Percentiles rank a stretch among this genome's conserved stretches.
Evolutionary conservation across 2,329 filamentous ascomycete genomes (phyloP).

Genomic region (Pleoardoris graminearum): DNA sequence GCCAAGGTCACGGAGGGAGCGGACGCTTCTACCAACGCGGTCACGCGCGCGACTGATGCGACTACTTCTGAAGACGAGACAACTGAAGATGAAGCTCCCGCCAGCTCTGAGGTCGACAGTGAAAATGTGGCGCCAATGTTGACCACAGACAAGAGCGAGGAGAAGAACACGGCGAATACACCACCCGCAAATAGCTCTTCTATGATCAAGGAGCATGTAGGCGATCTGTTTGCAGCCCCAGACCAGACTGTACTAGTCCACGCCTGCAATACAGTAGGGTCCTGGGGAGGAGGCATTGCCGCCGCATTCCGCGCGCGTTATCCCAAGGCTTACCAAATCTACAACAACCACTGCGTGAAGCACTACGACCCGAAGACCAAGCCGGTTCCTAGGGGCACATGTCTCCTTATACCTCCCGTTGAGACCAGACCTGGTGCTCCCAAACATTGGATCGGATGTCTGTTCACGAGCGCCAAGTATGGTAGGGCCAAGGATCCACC

Average conservation of each 20-base stretch:
- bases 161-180: neutral
- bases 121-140: neutral
- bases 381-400: slow-evolving; percentile 49
- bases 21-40: neutral
- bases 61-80: neutral
- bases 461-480: slow-evolving; percentile 59
- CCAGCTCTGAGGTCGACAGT: neutral
- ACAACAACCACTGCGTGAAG: slow-evolving; percentile 53
- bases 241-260: slow-evolving; percentile 58
- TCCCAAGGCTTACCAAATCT: slow-evolving; percentile 54
- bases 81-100: neutral
- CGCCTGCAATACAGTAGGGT: slow-evolving; percentile 62
- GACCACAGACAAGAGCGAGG: neutral
- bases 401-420: slow-evolving; percentile 58
- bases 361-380: slow-evolving; percentile 24
- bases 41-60: neutral
- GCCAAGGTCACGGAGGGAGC: neutral
- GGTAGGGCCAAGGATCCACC: slow-evolving; percentile 51
- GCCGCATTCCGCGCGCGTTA: slow-evolving; percentile 54
- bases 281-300: slow-evolving; percentile 64
- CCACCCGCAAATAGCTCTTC: too few species aligned
- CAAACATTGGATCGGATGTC: slow-evolving; percentile 60
- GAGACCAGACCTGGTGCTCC: slow-evolving; percentile 36
- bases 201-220: slow-evolving; percentile 33
- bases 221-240: slow-evolving; percentile 59